Percentiles rank a stretch among this genome's conserved stretches.
Evolutionary conservation across 805 yeast species (phyloP).

Genomic region (Candida sithepensis): DNA sequence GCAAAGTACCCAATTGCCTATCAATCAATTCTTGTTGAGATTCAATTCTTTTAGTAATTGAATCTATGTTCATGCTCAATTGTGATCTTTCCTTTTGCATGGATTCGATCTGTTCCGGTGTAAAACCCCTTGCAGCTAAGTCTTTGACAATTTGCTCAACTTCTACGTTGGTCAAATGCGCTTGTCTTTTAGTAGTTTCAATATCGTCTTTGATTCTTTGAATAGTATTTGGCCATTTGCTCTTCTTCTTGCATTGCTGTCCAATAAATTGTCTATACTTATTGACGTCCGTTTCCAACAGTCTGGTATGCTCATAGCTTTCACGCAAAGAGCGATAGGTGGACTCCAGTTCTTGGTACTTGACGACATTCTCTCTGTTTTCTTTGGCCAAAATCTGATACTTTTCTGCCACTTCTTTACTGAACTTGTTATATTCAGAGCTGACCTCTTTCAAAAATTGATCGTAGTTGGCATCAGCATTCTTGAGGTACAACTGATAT

Average conservation of each 20-base stretch:
- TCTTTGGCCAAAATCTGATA: slow-evolving; percentile 38
- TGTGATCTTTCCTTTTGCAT: slow-evolving; percentile 61
- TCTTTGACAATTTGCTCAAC: slow-evolving; percentile 39
- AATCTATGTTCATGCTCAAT: slow-evolving; percentile 51
- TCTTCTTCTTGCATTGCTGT: slow-evolving; percentile 59
- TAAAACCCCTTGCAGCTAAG: slow-evolving; percentile 53
- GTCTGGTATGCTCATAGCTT: slow-evolving; percentile 54
- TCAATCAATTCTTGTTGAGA: slow-evolving; percentile 46
- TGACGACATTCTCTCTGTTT: slow-evolving; percentile 36
- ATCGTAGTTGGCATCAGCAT: slow-evolving; percentile 59
- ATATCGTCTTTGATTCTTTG: slow-evolving; percentile 57
- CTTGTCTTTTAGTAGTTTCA: slow-evolving; percentile 36
- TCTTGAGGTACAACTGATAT: slow-evolving; percentile 58
- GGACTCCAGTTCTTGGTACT: slow-evolving; percentile 39
- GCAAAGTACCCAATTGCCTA: slow-evolving; percentile 48
- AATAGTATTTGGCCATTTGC: slow-evolving; percentile 59
- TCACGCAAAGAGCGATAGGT: slow-evolving; percentile 46
- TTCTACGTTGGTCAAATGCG: slow-evolving; percentile 36
- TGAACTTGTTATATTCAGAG: slow-evolving; percentile 48
- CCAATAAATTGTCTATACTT: slow-evolving; percentile 72
- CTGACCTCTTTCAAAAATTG: slow-evolving; percentile 54
- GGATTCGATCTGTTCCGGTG: slow-evolving; percentile 59
- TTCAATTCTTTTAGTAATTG: slow-evolving; percentile 33
- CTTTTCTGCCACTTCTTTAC: slow-evolving; percentile 45
- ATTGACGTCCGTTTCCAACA: slow-evolving; percentile 64